A percentile compares a stretch with the other conserved stretches of the same genome.
phyloP scores from a whole-genome alignment of 2,329 filamentous ascomycete species.

The Aspergillus alliaceus region DNA sequence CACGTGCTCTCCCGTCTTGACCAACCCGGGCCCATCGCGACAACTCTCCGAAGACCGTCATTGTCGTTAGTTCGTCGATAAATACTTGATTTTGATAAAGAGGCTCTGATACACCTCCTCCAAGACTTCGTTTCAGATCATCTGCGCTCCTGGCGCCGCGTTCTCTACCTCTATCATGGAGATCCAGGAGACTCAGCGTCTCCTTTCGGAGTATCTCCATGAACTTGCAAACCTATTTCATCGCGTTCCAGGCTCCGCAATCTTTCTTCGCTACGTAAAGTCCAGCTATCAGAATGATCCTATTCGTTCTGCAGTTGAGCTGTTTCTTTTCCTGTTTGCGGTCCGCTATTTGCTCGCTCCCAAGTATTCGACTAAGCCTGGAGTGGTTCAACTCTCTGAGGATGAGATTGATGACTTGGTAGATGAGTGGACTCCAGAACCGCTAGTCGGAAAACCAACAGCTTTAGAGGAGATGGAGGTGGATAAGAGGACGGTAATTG shows the following conservation, averaged over 20 bases:
- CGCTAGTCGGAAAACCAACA: constrained; percentile 74
- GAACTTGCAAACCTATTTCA: constrained; percentile 70
- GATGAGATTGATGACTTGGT: constrained; percentile 98
- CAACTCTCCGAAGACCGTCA: neutral
- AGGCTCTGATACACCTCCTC: neutral
- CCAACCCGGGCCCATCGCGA: neutral
- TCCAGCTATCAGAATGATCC: constrained; percentile 98
- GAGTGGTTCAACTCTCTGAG: constrained; percentile 84
- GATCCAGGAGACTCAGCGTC: constrained; percentile 55
- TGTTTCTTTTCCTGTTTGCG: constrained; percentile 92
- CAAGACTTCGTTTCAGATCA: neutral
- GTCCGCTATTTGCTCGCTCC: constrained; percentile 89
- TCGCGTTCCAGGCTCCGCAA: constrained; percentile 88
- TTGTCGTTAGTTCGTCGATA: neutral
- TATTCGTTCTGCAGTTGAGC: constrained; percentile 86
- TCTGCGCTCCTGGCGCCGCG: constrained; percentile 10
- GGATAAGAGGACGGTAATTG: constrained; percentile 82
- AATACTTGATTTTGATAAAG: neutral
- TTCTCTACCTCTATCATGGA: constrained; percentile 49
- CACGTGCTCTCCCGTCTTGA: constrained; percentile 2
- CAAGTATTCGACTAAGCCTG: constrained; percentile 89
- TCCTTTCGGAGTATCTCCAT: constrained; percentile 55
- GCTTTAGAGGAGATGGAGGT: constrained; percentile 76
- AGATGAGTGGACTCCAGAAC: constrained; percentile 94
- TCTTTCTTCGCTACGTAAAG: constrained; percentile 91